Evolutionary conservation across 2,329 filamentous ascomycete genomes (phyloP), one percentile per base, ranked within the genome.

Genomic region (Didymella arachidicola): DNA sequence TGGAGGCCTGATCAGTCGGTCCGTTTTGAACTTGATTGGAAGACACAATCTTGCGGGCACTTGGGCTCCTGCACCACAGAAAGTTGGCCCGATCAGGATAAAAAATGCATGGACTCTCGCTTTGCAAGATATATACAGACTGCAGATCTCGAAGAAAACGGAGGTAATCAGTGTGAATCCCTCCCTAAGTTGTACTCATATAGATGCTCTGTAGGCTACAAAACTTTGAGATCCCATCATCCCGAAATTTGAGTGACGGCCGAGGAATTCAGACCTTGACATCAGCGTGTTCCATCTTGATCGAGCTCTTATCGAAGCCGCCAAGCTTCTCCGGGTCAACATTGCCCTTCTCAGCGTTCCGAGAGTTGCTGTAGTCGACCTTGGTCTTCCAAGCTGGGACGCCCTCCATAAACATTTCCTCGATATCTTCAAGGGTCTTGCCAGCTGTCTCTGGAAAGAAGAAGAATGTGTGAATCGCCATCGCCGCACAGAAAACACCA

Each of bases 391-490:
- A 89, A 3, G 87, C 84, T 1, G 83, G 84, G 1, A 80, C 71
- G 0, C 84, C 84, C 7, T 71, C 68, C 47, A 78, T 81, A 72
- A 93, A 93, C 63, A 93, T 87, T 14, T 86, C 85, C 64, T 91
- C 89, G 74, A 92, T 88, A 72, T 93, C 89, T 71, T 93, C 90
- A 1, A 93, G 84, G 0, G 89, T 89, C 77, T 87, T 90, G 12
- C 89, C 89, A 38, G 87, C 85, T 0, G 89, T 92, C 77, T 92
- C 85, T 0, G 88, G 89, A 65, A 86, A 87, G 16, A 82, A 18
- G 63, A 93, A 81, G 72, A 86, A 85, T 70, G 90, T 87, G 72
- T 92, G 89, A 50, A 92, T 72, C 39, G 87, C 87, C 68, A 90
- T 89, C 6, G 82, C 81, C 1, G 82, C 82, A 72, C 89, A 90